These are phyloP conservation scores for Chalaropsis thielavioides DNA, from an alignment of 2,329 filamentous ascomycete genomes.

Conservation along the genomic window DNA sequence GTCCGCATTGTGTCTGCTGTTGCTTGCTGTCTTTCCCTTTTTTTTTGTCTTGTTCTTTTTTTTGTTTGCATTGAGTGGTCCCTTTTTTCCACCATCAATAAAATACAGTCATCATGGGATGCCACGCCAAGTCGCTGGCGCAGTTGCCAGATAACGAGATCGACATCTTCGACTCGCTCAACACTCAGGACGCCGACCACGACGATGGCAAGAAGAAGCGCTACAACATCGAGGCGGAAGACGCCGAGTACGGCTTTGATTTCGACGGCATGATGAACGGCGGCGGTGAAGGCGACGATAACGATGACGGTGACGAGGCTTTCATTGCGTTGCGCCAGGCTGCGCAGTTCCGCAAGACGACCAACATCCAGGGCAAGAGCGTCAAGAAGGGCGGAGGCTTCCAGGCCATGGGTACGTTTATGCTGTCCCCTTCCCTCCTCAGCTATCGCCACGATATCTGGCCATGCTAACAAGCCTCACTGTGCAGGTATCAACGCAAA, in stretches of 20 bases:
- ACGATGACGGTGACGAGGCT: conserved; percentile 59
- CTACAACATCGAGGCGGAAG: conserved; percentile 17
- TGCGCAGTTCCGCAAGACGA: conserved; percentile 71
- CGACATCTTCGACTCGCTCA: conserved; percentile 71
- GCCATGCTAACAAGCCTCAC: not conserved
- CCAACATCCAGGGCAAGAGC: conserved; percentile 67
- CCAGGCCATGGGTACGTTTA: conserved; percentile 65
- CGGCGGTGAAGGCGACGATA: conserved; percentile 28
- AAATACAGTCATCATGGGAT: conserved; percentile 41
- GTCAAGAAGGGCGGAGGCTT: conserved; percentile 95
- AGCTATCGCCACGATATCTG: not conserved
- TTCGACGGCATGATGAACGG: conserved; percentile 47
- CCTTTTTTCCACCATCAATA: not conserved
- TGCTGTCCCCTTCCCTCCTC: not conserved
- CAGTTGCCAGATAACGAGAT: conserved; percentile 70
- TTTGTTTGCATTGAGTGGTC: not conserved
- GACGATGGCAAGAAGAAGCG: conserved; percentile 27
- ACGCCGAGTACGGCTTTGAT: conserved; percentile 36
- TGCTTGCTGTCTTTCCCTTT: not conserved
- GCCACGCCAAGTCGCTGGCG: conserved; percentile 63
- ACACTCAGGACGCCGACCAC: conserved; percentile 44
- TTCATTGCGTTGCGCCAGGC: conserved; percentile 85
- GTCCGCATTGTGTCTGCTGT: not conserved
- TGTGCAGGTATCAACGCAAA: conserved; percentile 57
- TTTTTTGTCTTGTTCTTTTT: not conserved